Base-by-base conservation (phyloP, 129 eudicot species). In the Flaveria ramosissima region DNA sequence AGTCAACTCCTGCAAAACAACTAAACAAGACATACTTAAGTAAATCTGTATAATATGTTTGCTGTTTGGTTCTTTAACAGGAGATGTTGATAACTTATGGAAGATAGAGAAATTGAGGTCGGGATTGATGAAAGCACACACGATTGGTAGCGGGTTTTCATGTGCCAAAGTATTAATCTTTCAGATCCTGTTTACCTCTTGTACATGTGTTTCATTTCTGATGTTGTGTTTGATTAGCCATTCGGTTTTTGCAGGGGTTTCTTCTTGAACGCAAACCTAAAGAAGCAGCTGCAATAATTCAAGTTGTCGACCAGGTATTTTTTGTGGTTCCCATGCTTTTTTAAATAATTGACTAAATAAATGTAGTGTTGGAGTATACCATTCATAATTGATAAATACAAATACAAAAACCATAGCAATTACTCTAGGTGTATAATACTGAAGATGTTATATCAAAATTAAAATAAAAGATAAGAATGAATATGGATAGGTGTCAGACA, bases 51-150 rank as follows among this genome's bases (percentile, higher is more conserved):
- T 55, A 27, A 56, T 68, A 43, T 1, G 1, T 17, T 21, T 67
- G 13, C 7, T 56, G 12, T 42, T 63, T 19, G 26, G 19, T 77
- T 41, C 67, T 9, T 6, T 56, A 14, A 53, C 53, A 95, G 99
- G 97, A 77, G 99, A 95, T 75, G 79, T 81, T 75, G 92, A 86
- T 45, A 84, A 73, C 64, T 70, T 95, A 45, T 95, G 99, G 99
- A 84, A 91, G 79, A 82, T 85, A 78, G 97, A 95, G 81, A 92
- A 86, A 63, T 59, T 85, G 71, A 86, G 97, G 83, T 89, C 91
- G 63, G 86, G 86, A 39, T 24, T 79, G n/a, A 82, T 81, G 88
- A 88, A 92, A 76, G 43, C 84, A 62, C 97, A 89, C 71, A 83
- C 80, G 55, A 82, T 92, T 64, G 83, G 87, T 30, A 95, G 88